phyloP scores from a whole-genome alignment of 331 rosid genomes.

The Spiraea crenata region DNA sequence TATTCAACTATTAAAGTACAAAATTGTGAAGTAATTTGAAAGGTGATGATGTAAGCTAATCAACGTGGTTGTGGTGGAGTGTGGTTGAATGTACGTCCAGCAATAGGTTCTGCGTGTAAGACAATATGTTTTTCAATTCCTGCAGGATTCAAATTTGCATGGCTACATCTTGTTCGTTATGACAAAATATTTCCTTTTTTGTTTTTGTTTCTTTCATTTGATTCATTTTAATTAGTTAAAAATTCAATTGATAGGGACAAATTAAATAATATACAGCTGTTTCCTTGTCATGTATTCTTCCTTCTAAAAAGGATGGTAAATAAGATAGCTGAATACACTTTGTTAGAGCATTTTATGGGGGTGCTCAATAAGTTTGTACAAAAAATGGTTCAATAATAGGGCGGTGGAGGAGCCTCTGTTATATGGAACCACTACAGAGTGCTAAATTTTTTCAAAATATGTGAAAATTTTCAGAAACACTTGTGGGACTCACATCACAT shows the following conservation, averaged over 20 bases:
- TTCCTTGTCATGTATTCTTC: not conserved
- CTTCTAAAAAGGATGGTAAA: too few species aligned
- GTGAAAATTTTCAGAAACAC: too few species aligned
- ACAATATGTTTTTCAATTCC: not conserved
- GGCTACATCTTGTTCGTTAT: not conserved
- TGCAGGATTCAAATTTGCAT: not conserved
- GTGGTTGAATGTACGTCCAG: slow-evolving; percentile 6
- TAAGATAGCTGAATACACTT: too few species aligned
- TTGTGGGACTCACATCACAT: too few species aligned
- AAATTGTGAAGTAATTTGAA: not conserved
- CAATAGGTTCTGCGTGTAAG: slow-evolving; percentile 15
- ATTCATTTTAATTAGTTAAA: not conserved
- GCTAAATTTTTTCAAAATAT: too few species aligned
- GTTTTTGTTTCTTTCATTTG: not conserved
- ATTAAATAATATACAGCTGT: not conserved
- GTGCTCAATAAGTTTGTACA: too few species aligned
- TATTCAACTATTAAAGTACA: not conserved
- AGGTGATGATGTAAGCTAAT: slow-evolving; percentile 6
- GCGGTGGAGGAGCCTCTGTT: too few species aligned
- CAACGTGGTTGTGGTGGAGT: not conserved
- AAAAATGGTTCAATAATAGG: too few species aligned
- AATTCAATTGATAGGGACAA: too few species aligned
- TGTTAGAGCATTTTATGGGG: too few species aligned
- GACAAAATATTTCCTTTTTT: not conserved
- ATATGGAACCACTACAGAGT: too few species aligned